phyloP scores from a whole-genome alignment of 352 stramenopile genomes.

The Pythium pectinolyticum region DNA sequence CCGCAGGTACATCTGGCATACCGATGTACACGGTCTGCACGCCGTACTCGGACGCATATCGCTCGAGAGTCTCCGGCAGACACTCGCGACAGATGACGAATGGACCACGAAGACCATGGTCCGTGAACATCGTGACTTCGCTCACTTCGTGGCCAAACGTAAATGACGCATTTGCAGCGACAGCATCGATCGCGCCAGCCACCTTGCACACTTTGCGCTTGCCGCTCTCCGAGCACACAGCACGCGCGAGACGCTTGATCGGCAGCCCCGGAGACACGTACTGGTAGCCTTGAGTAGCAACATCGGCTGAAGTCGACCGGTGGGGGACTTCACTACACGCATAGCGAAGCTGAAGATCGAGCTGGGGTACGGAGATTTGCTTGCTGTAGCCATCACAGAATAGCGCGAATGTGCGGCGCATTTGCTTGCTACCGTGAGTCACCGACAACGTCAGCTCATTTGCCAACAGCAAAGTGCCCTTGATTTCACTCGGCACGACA shows the following conservation, averaged over 20 bases:
- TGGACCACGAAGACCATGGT: background rate
- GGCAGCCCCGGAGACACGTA: constrained; percentile 11
- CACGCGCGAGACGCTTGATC: constrained; percentile 9
- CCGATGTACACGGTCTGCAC: constrained; percentile 1
- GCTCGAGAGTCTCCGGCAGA: background rate
- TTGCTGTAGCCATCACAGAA: constrained; percentile 14
- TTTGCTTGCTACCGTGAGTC: constrained; percentile 1
- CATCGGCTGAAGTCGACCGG: background rate
- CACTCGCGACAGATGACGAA: constrained; percentile 8
- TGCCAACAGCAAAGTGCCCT: constrained; percentile 2
- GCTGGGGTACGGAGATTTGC: background rate
- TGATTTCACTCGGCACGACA: constrained; percentile 8
- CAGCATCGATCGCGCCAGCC: background rate
- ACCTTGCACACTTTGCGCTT: constrained; percentile 1
- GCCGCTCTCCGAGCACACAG: background rate
- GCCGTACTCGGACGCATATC: background rate
- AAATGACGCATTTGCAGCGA: background rate
- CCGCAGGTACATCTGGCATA: background rate
- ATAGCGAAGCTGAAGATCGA: constrained; percentile 7
- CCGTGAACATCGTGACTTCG: constrained; percentile 4
- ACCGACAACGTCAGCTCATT: constrained; percentile 11
- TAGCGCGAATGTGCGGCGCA: constrained; percentile 3
- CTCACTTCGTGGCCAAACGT: background rate
- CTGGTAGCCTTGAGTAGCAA: background rate
- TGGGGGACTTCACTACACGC: background rate